Evolutionary conservation across 2,329 filamentous ascomycete genomes (phyloP).

Genomic region (Penicillium fuscoglaucum): DNA sequence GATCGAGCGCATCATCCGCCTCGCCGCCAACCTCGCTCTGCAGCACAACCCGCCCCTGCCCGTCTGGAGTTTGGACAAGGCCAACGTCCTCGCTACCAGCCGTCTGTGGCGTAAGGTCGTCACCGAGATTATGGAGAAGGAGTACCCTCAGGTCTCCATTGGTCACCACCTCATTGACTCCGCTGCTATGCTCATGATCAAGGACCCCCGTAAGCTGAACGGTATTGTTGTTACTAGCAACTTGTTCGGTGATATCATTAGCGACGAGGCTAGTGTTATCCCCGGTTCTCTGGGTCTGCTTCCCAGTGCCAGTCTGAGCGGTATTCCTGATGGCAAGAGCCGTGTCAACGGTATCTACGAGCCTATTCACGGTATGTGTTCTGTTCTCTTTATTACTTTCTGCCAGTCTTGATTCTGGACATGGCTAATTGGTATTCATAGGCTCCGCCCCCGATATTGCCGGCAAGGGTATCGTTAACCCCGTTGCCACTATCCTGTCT

Average conservation of each 20-base stretch:
- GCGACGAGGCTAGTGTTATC: conserved; percentile 92
- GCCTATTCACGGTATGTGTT: conserved; percentile 79
- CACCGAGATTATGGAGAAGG: conserved; percentile 77
- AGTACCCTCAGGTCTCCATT: conserved; percentile 83
- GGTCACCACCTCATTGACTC: conserved; percentile 92
- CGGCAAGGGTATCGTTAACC: conserved; percentile 87
- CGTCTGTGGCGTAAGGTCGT: conserved; percentile 87
- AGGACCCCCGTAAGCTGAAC: conserved; percentile 84
- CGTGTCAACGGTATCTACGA: conserved; percentile 95
- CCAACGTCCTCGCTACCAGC: conserved; percentile 89
- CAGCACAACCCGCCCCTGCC: conserved; percentile 72
- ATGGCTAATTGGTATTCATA: conserved; percentile 32
- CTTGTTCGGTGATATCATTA: conserved; percentile 93
- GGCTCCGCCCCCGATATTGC: conserved; percentile 92
- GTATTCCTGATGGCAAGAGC: conserved; percentile 79
- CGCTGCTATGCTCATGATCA: conserved; percentile 97
- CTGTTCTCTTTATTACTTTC: background rate
- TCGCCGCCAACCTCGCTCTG: conserved; percentile 78
- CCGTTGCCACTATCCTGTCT: conserved; percentile 86
- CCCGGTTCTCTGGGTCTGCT: conserved; percentile 85
- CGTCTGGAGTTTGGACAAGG: conserved; percentile 91
- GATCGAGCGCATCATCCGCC: conserved; percentile 81
- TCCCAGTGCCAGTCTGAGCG: conserved; percentile 82
- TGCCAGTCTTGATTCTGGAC: background rate
- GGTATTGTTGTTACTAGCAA: conserved; percentile 92